These are phyloP conservation scores for Scedosporium aurantiacum DNA, from an alignment of 2,329 filamentous ascomycete species.

Conservation along the genomic window DNA sequence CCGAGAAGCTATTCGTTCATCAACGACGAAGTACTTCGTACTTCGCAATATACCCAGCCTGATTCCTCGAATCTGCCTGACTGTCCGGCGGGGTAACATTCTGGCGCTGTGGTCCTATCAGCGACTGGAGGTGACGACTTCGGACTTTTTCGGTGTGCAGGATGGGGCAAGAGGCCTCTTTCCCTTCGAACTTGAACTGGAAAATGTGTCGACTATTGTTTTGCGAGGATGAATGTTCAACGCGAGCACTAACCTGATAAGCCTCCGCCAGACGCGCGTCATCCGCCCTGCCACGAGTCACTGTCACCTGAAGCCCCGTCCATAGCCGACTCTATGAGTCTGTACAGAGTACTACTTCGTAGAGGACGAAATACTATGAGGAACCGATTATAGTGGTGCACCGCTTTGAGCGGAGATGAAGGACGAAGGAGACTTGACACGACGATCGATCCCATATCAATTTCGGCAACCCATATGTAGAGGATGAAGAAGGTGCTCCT, in stretches of 20 bases:
- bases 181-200: neutral
- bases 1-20: neutral
- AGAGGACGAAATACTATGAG: no score
- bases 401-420: no score
- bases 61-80: no score
- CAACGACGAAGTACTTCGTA: no score
- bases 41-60: no score
- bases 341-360: neutral
- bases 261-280: constrained; percentile 1
- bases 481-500: neutral
- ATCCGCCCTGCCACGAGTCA: neutral
- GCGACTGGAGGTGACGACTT: neutral
- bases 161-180: neutral
- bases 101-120: neutral
- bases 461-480: neutral
- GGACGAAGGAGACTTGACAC: no score
- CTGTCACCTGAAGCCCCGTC: neutral
- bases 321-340: neutral
- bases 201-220: neutral
- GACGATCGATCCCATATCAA: neutral
- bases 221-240: neutral
- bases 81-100: neutral
- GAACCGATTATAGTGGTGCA: no score
- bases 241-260: neutral
- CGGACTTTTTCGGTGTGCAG: neutral